Evolutionary conservation across 345 rosid species (phyloP).

Genomic region (Hypericum androsaemum): DNA sequence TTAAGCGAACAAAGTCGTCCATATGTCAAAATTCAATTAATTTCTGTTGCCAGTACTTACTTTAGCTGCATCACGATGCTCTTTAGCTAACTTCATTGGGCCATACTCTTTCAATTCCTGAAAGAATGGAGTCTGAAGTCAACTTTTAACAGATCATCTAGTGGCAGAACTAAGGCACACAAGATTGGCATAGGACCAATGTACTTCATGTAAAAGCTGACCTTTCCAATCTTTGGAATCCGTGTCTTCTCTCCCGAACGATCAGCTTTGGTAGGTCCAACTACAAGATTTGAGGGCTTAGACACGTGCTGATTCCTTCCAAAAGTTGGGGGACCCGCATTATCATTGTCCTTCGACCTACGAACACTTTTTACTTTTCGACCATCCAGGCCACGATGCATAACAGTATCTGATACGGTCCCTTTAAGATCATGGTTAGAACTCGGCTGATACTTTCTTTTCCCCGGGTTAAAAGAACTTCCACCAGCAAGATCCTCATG

Average conservation of each 20-base stretch:
- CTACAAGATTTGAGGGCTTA: conserved; percentile 32
- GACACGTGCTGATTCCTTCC: conserved; percentile 29
- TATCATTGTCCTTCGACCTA: conserved; percentile 24
- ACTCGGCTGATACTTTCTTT: conserved; percentile 26
- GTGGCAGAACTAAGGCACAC: neutral
- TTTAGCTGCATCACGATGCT: conserved; percentile 20
- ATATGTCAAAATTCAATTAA: conserved; percentile 27
- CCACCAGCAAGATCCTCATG: conserved; percentile 37
- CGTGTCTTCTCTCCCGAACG: conserved; percentile 34
- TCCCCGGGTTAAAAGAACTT: conserved; percentile 23
- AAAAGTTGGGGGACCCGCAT: conserved; percentile 20
- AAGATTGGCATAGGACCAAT: neutral
- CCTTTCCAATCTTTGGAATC: conserved; percentile 36
- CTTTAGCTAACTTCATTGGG: conserved; percentile 29
- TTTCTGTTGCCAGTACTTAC: conserved; percentile 17
- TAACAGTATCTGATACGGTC: conserved; percentile 29
- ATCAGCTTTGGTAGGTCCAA: conserved; percentile 29
- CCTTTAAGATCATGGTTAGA: conserved; percentile 39
- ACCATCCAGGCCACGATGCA: conserved; percentile 22
- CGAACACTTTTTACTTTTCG: conserved; percentile 24
- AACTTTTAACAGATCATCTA: conserved; percentile 3
- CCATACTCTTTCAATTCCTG: conserved; percentile 37
- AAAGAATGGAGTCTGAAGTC: neutral
- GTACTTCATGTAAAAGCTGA: conserved; percentile 7
- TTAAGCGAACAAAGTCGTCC: too few species aligned